Evolutionary conservation across 331 rosid genomes (phyloP), one percentile per base, ranked within the genome.

Genomic region (Quercus phellos): DNA sequence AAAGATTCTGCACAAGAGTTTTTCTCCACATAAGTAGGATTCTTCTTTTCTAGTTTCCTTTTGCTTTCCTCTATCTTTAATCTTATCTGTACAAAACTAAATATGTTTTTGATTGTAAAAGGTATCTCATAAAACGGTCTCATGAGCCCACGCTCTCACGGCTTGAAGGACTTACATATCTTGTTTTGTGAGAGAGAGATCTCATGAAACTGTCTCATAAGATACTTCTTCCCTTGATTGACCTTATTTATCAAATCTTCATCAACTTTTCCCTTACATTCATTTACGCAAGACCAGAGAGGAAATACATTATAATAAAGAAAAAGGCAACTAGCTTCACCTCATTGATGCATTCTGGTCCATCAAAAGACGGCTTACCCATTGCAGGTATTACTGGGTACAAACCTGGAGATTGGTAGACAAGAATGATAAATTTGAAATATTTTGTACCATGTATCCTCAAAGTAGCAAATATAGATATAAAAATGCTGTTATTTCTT

Each of bases 331-430:
- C 51, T 50, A 58, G 42, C 18, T 81, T 38, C 72, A 94, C 98
- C 99, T 94, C 91, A 76, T 86, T 82, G 77, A 90, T 85, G 85
- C 99, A 92, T 77, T 91, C 96, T 26, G 90, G 96, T 22, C 91
- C 99, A 76, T 91, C 88, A 82, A 90, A 91, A 64, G 99, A 87
- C n/a, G 85, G 38, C 81, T 94, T 92, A n/a, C 95, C 96, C 97
- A 94, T 88, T 55, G 89, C 88, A 75, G 94, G 82, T 58, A 94
- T 87, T 56, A 91, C 98, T 8, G 99, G 98, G 75, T 92, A 89
- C 98, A 90, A 2, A 75, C 91, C 97, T 90, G 74, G 35, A 71
- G 68, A 86, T 75, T 13, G 54, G 72, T 21, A 73, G 56, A 67
- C 55, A 66, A 76, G 56, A 7, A 75, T 59, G 55, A 9, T 34